These are phyloP conservation scores for Sphaerosporella brunnea DNA, from an alignment of 495 filamentous ascomycete species.

Conservation along the genomic window DNA sequence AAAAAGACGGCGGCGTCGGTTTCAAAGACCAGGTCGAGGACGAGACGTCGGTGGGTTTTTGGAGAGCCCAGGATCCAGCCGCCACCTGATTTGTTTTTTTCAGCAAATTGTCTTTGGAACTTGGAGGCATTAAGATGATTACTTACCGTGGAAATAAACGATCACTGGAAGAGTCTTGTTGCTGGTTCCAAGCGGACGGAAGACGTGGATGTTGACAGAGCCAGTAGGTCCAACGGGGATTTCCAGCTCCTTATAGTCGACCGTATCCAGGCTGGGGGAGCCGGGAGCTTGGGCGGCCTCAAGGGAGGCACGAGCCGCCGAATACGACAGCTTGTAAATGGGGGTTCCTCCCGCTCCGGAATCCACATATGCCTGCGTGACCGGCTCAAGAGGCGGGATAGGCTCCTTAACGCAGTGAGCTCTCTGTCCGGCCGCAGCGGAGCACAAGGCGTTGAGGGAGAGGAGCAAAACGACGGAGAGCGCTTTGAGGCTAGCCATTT, in stretches of 20 bases:
- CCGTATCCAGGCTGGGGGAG: slow-evolving; percentile 7
- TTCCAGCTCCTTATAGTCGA: slow-evolving; percentile 12
- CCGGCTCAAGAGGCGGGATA: slow-evolving; percentile 16
- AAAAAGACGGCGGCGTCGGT: slow-evolving; percentile 25
- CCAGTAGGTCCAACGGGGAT: slow-evolving; percentile 13
- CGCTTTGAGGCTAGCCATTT: too few relatives aligned
- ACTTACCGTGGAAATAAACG: slow-evolving; percentile 14
- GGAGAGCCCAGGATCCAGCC: slow-evolving; percentile 12
- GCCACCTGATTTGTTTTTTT: slow-evolving; percentile 7
- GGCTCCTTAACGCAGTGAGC: neutral
- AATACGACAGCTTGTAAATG: slow-evolving; percentile 12
- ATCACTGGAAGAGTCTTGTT: slow-evolving; percentile 5
- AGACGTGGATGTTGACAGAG: slow-evolving; percentile 12
- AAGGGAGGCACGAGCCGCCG: slow-evolving; percentile 13
- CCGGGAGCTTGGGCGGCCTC: slow-evolving; percentile 2
- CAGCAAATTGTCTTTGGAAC: neutral
- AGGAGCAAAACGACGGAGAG: neutral
- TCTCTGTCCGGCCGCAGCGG: neutral
- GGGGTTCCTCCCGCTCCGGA: neutral
- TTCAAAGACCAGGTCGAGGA: slow-evolving; percentile 14
- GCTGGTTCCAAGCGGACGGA: neutral
- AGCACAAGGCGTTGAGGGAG: neutral
- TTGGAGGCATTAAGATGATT: neutral
- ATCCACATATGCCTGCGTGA: slow-evolving; percentile 17
- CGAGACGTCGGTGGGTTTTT: slow-evolving; percentile 10